These are phyloP conservation scores for Cercophora newfieldiana DNA, from an alignment of 495 filamentous ascomycete genomes.

Conservation along the genomic window DNA sequence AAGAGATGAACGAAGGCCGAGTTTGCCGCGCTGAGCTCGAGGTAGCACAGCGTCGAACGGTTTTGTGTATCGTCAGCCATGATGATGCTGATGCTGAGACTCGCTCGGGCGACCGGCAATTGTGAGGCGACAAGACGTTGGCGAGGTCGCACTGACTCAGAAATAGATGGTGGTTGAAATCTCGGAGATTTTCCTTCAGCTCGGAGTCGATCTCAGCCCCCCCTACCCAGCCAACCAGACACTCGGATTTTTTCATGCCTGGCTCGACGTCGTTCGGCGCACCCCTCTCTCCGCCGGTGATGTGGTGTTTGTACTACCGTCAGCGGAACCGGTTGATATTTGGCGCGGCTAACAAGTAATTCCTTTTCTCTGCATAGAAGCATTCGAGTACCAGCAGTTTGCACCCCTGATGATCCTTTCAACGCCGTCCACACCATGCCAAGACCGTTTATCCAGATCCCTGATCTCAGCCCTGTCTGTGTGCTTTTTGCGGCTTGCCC, in stretches of 20 bases:
- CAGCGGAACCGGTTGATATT: background rate
- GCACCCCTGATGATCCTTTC: background rate
- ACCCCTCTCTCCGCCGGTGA: background rate
- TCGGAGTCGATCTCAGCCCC: conserved; percentile 11
- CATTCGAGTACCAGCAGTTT: background rate
- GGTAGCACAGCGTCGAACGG: conserved; percentile 5
- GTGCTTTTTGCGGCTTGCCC: conserved; percentile 1
- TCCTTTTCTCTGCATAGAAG: conserved; percentile 12
- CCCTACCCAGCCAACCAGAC: conserved; percentile 5
- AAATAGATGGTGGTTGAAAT: conserved; percentile 2
- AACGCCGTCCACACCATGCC: conserved; percentile 9
- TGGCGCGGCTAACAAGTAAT: conserved; percentile 10
- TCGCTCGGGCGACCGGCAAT: conserved; percentile 1
- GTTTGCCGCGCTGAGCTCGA: conserved; percentile 13
- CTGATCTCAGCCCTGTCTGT: background rate
- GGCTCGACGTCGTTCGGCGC: background rate
- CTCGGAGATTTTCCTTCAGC: conserved; percentile 10
- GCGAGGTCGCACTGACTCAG: conserved; percentile 12
- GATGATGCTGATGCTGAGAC: too few species aligned
- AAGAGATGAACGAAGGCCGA: conserved; percentile 29
- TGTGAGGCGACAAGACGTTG: conserved; percentile 1
- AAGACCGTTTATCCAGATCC: conserved; percentile 2
- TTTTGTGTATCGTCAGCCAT: background rate
- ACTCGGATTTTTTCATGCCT: background rate
- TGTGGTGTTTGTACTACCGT: background rate